These are phyloP conservation scores for Syncephalastrum monosporum DNA, from an alignment of 371 early-diverging fungal genomes.

Conservation along the genomic window DNA sequence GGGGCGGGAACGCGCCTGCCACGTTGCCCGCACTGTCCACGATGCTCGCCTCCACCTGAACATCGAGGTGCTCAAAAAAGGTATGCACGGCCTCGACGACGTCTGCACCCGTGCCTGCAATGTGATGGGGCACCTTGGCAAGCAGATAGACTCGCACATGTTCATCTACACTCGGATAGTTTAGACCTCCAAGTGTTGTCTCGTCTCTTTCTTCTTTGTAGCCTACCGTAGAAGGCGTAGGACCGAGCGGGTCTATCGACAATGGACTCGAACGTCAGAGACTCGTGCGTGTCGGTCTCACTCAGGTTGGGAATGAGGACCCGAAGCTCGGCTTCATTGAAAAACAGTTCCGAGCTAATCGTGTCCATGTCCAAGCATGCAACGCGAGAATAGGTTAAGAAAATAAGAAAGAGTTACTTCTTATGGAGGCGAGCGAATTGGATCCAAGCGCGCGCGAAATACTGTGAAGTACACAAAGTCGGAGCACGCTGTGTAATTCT, in stretches of 20 bases:
- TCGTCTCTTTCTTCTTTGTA: too few relatives aligned
- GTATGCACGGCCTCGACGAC: conserved; percentile 27
- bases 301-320: conserved; percentile 67
- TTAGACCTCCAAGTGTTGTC: too few relatives aligned
- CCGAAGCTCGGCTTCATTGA: conserved; percentile 60
- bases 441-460: too few relatives aligned
- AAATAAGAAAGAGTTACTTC: neutral
- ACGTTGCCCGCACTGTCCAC: conserved; percentile 27
- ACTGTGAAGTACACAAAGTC: too few relatives aligned
- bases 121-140: conserved; percentile 26
- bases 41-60: conserved; percentile 61
- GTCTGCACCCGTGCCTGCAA: conserved; percentile 32
- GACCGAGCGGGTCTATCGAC: conserved; percentile 28
- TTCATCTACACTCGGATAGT: conserved; percentile 29
- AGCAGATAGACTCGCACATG: conserved; percentile 38
- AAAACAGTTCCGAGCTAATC: conserved; percentile 35
- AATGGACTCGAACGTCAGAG: conserved; percentile 10
- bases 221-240: conserved; percentile 47
- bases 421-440: too few relatives aligned
- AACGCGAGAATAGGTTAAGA: too few relatives aligned
- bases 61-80: conserved; percentile 56
- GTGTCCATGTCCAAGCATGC: conserved; percentile 16
- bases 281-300: conserved; percentile 11
- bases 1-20: conserved; percentile 14
- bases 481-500: too few relatives aligned